Base-by-base conservation (phyloP, 2,329 filamentous ascomycete genomes). In the Lasiodiplodia theobromae region DNA sequence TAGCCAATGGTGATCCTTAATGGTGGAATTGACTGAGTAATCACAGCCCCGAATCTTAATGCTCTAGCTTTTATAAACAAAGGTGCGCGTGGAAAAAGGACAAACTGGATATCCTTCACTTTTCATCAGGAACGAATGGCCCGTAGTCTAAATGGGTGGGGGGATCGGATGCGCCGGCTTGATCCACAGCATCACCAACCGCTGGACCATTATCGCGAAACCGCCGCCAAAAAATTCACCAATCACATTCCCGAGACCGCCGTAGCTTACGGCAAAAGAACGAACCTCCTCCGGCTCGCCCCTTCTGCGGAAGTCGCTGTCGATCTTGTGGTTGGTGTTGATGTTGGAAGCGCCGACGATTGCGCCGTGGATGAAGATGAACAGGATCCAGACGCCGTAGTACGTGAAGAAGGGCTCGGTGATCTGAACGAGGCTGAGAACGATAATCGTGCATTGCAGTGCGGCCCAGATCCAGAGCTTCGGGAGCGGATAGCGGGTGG, bases 361-460 rank as follows among this genome's bases (percentile, higher is more conserved):
- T 5, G 28, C 60, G 16, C 60, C 60, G 18, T 64, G 60, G 4
- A 64, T 2, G 12, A 64, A 64, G 11, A 51, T 23, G 31, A 64
- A 38, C 11, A 64, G 18, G 47, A 64, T 64, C 60, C 60, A 64
- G 4, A 64, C 60, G 18, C 60, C 60, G 47, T 37, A 64, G 60
- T 64, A 64, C 11, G 60, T 64, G 5, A 64, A 25, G 28, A 64
- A 52, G 6, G 44, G 60, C 23, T 34, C 18, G 2, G 23, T 38
- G 14, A 64, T 23, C 10, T 64, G 44, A n/a, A 52, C 47, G 28
- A 64, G 51, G 47, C 44, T 38, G 18, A 64, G 34, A 28, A 25
- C 31, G 2, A 63, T 11, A 5, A 63, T 14, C 0, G 7, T 44
- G 6, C 28, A 37, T 18, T 63, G 58, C 44, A 63, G 2, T 1